phyloP scores from a whole-genome alignment of 345 rosid genomes.

The Draba incana region DNA sequence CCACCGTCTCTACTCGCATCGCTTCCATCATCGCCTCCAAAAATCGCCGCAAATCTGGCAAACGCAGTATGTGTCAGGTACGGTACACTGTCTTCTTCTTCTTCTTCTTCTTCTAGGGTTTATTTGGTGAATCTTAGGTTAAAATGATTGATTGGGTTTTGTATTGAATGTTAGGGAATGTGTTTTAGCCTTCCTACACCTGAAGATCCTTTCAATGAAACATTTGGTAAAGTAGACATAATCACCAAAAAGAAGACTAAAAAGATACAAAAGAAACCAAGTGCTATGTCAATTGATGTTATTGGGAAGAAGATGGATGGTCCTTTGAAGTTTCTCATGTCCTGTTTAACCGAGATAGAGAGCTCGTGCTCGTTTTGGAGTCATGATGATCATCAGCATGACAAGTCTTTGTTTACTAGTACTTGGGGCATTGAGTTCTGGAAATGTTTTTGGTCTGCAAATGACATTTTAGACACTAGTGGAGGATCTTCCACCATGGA shows the following conservation, averaged over 20 bases:
- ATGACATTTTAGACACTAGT: constrained; percentile 65
- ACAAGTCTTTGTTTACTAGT: constrained; percentile 55
- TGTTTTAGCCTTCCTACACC: constrained; percentile 86
- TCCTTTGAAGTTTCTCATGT: constrained; percentile 63
- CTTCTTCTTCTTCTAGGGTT: background rate
- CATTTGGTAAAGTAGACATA: constrained; percentile 45
- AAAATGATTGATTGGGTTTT: too few relatives aligned
- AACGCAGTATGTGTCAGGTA: constrained; percentile 82
- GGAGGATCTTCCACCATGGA: constrained; percentile 57
- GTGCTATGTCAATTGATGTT: constrained; percentile 23
- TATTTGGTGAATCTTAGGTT: too few relatives aligned
- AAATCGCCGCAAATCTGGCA: constrained; percentile 81
- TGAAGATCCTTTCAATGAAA: constrained; percentile 82
- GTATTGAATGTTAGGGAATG: constrained; percentile 65
- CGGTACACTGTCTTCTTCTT: too few relatives aligned
- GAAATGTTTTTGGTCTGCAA: constrained; percentile 61
- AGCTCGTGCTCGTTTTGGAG: constrained; percentile 44
- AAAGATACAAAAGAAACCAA: constrained; percentile 29
- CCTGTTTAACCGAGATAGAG: constrained; percentile 67
- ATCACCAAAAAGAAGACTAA: constrained; percentile 30
- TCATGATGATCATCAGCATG: constrained; percentile 39
- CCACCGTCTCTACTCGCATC: constrained; percentile 67
- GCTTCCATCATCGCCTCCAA: constrained; percentile 86
- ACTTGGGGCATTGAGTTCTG: constrained; percentile 88
- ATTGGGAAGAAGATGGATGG: constrained; percentile 40